Percentiles rank a stretch among this genome's conserved stretches.
phyloP scores from a whole-genome alignment of 2,329 filamentous ascomycete genomes.

The Aspergillus jensenii region DNA sequence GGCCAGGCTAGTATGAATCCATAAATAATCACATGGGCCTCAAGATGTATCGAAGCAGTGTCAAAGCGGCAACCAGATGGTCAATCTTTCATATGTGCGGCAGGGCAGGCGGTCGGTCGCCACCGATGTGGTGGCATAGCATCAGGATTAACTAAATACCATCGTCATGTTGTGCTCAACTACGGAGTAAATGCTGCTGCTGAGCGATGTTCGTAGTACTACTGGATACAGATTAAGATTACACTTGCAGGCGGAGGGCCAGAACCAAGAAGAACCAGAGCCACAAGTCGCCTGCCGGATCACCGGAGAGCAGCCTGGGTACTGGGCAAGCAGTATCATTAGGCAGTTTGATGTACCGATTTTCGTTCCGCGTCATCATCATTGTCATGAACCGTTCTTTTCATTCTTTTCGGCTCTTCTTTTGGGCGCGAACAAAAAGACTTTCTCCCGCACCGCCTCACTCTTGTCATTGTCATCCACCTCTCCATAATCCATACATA shows the following conservation, averaged over 20 bases:
- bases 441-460: slow-evolving; percentile 19
- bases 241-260: too few relatives aligned
- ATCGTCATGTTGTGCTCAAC: slow-evolving; percentile 4
- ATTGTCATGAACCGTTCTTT: slow-evolving; percentile 4
- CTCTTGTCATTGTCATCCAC: slow-evolving; percentile 7
- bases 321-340: too few relatives aligned
- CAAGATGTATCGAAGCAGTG: background rate
- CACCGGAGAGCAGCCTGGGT: background rate
- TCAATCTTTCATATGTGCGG: background rate
- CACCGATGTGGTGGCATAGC: background rate
- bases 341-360: background rate
- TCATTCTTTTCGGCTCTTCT: slow-evolving; percentile 2
- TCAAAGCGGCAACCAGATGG: background rate
- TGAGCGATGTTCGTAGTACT: background rate
- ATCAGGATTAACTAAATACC: background rate
- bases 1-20: background rate
- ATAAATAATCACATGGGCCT: slow-evolving; percentile 5
- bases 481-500: background rate
- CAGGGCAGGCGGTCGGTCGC: background rate
- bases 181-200: too few relatives aligned
- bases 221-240: too few relatives aligned
- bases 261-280: too few relatives aligned
- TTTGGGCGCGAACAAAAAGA: slow-evolving; percentile 10
- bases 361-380: slow-evolving; percentile 16
- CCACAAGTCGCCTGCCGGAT: background rate